Percentiles rank a stretch among this genome's conserved stretches.
Conservation (phyloP, 148 eudicot genomes). For the Talinum fruticosum region DNA sequence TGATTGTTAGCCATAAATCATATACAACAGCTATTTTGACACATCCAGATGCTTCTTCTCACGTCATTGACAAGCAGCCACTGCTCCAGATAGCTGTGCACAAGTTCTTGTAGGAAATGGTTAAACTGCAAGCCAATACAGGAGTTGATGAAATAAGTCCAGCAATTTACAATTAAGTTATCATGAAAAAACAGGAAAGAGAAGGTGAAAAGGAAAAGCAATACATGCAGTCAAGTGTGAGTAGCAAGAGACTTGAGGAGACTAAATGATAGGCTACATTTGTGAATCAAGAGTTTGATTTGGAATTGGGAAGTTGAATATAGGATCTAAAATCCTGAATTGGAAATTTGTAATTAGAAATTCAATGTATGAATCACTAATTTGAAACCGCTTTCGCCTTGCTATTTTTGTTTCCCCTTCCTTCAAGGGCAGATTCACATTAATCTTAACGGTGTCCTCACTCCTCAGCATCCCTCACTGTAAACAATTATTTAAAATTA, state of each 20-base stretch:
- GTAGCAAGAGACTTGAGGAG: background rate
- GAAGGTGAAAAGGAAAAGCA: background rate
- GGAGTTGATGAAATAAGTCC: background rate
- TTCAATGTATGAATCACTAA: too few species aligned
- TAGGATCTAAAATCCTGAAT: background rate
- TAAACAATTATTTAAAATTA: too few species aligned
- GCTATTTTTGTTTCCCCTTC: background rate
- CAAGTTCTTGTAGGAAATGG: background rate
- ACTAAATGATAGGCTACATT: background rate
- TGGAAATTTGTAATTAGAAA: background rate
- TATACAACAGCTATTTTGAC: slow-evolving; percentile 10
- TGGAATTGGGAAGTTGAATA: background rate
- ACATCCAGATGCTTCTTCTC: slow-evolving; percentile 17
- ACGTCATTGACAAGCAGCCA: slow-evolving; percentile 11
- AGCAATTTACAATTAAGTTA: background rate
- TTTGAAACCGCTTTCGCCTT: background rate
- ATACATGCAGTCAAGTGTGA: background rate
- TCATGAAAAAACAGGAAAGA: background rate
- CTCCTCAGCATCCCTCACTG: too few species aligned
- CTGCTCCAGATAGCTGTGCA: background rate
- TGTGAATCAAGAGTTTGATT: background rate
- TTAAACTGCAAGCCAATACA: slow-evolving; percentile 3
- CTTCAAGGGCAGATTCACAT: too few species aligned
- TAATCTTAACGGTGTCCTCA: too few species aligned
- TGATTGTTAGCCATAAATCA: slow-evolving; percentile 41